These are phyloP conservation scores for Royoungia palumana DNA, from an alignment of 768 basidiomycete species.

Conservation along the genomic window DNA sequence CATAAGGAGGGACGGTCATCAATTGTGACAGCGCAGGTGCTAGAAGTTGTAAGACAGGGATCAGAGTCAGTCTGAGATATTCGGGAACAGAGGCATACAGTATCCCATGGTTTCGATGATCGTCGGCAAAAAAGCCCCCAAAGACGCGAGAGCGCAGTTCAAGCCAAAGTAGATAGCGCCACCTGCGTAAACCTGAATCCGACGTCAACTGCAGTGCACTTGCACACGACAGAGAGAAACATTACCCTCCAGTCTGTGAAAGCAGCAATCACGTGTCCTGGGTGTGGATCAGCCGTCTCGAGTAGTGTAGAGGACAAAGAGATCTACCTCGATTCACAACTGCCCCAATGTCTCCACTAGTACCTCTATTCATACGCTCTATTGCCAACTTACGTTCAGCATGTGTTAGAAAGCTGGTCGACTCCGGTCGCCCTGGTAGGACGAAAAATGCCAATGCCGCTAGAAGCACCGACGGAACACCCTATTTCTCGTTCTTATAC, in stretches of 20 bases:
- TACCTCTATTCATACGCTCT: conserved; percentile 39
- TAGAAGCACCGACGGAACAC: conserved; percentile 46
- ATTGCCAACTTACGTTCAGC: conserved; percentile 33
- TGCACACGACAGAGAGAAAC: background rate
- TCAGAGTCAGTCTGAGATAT: background rate
- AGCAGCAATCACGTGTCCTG: conserved; percentile 42
- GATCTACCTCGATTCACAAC: conserved; percentile 38
- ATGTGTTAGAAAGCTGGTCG: conserved; percentile 32
- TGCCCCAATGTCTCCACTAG: conserved; percentile 41
- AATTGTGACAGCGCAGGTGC: conserved; percentile 46
- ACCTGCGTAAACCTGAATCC: conserved; percentile 37
- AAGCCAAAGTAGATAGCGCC: conserved; percentile 48
- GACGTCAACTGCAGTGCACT: conserved; percentile 5
- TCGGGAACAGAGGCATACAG: conserved; percentile 28
- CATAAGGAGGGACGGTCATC: conserved; percentile 54
- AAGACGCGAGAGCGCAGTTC: conserved; percentile 46
- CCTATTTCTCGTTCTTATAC: conserved; percentile 36
- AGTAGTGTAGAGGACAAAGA: background rate
- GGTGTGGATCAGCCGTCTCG: background rate
- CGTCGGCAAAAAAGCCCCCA: conserved; percentile 53
- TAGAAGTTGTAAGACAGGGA: conserved; percentile 11
- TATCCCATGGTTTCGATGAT: conserved; percentile 51
- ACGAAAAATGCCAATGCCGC: conserved; percentile 28
- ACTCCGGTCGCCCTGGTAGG: conserved; percentile 34
- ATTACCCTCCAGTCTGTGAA: conserved; percentile 45